Base-by-base conservation (phyloP, 768 basidiomycete genomes). In the Xerocomus spinulosus region DNA sequence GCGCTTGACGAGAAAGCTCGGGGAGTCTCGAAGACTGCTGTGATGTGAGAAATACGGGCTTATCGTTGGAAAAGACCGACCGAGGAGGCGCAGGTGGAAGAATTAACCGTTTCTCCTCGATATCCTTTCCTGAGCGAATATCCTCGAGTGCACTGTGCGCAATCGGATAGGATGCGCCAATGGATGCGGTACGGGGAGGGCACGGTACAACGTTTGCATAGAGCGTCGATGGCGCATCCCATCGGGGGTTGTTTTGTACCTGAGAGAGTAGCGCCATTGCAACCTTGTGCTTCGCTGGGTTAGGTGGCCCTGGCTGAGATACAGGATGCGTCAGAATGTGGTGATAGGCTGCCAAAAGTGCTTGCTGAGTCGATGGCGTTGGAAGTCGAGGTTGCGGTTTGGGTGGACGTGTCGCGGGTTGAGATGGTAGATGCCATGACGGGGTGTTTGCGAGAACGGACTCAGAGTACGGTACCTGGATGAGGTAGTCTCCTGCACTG, bases 261-360 rank as follows among this genome's bases (percentile, higher is more conserved):
- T 83, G 77, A 0, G 72, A 62, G 29, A 89, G 73, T 9, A 90
- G 69, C 0, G 82, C 74, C 77, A 89, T 80, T 4, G 85, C 82
- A n/a, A 89, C 81, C 58, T 80, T 82, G 68, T 90, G 87, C 36
- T 84, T 77, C 5, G 80, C 68, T 25, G 82, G 80, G 44, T 80
- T 86, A 3, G 79, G 68, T 9, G 77, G 56, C 5, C 71, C 70
- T 0, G 73, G 69, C 44, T 74, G 61, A 0, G 80, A 69, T 0
- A 82, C 77, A 1, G 84, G 83, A 54, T 88, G 80, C 0, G 83
- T 87, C 42, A 88, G 75, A 50, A 88, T 83, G 54, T 89, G 82
- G 53, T 87, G 88, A 58, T 87, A 89, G 5, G 84, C 87, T 12
- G 73, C 70, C 35, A 86, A 63, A 25, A 89, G 76, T 1, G 85